Conservation (phyloP, 2,329 filamentous ascomycete genomes). For the Talaromyces sp. region DNA sequence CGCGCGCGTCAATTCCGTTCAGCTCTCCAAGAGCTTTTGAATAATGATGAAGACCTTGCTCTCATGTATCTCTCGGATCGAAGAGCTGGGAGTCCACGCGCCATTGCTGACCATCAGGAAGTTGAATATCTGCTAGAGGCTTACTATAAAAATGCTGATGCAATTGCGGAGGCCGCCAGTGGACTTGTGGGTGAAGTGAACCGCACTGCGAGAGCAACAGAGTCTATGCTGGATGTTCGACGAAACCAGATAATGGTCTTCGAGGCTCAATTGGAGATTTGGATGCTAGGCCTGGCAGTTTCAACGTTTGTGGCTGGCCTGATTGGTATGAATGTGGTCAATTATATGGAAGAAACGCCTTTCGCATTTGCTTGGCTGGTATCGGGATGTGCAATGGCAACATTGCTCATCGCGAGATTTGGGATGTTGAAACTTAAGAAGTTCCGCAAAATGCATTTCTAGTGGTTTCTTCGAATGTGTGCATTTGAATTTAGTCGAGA, state of each 20-base stretch:
- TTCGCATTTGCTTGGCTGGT: constrained; percentile 30
- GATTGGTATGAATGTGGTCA: constrained; percentile 44
- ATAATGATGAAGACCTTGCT: constrained; percentile 41
- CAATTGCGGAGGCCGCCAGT: constrained; percentile 34
- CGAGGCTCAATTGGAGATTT: constrained; percentile 40
- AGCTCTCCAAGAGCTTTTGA: constrained; percentile 37
- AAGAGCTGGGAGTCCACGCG: constrained; percentile 31
- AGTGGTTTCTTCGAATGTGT: background rate
- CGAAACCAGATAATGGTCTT: constrained; percentile 46
- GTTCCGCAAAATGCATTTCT: constrained; percentile 26
- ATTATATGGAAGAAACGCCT: constrained; percentile 38
- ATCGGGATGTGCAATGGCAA: constrained; percentile 24
- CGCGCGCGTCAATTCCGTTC: constrained; percentile 38
- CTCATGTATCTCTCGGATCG: constrained; percentile 41
- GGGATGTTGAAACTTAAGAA: constrained; percentile 28
- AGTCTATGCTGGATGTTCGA: constrained; percentile 37
- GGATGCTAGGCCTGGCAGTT: constrained; percentile 39
- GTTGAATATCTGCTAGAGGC: constrained; percentile 44
- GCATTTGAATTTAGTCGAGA: no score
- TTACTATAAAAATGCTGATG: constrained; percentile 40
- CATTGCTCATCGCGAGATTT: constrained; percentile 26
- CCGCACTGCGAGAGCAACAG: constrained; percentile 37
- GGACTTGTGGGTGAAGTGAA: constrained; percentile 32
- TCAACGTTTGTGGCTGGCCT: constrained; percentile 40
- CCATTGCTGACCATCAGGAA: constrained; percentile 36